These are phyloP conservation scores for Leccinum longicurvipes DNA, from an alignment of 768 basidiomycete species.

Conservation along the genomic window DNA sequence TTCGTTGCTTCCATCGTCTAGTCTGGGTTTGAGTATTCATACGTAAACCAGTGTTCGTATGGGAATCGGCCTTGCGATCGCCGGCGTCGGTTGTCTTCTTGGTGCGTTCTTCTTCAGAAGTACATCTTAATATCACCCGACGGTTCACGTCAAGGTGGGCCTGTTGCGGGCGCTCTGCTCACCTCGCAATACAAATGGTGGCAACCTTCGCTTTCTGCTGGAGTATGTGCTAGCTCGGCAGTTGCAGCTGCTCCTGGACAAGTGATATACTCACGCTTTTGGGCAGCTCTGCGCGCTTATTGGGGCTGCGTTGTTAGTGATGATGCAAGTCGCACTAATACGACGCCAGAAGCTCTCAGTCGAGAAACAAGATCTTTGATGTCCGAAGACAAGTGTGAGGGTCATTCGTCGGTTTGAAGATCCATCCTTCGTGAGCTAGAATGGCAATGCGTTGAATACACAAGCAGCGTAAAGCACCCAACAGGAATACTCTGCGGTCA, in stretches of 20 bases:
- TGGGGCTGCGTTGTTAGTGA: conserved; percentile 27
- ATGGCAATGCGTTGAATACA: no score
- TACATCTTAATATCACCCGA: neutral
- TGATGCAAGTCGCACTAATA: conserved; percentile 8
- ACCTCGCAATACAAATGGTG: conserved; percentile 53
- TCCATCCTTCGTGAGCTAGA: no score
- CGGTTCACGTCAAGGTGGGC: conserved; percentile 40
- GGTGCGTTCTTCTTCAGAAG: conserved; percentile 11
- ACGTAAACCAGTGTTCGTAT: neutral
- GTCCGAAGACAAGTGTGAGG: neutral
- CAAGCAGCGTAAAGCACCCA: no score
- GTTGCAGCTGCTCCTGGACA: conserved; percentile 28
- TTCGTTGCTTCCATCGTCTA: conserved; percentile 8
- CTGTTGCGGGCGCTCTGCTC: conserved; percentile 55
- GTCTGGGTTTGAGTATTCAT: neutral
- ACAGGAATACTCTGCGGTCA: no score
- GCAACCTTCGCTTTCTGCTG: conserved; percentile 50
- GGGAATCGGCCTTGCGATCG: neutral
- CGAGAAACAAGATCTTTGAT: neutral
- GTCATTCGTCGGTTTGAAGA: neutral
- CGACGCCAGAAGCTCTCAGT: neutral
- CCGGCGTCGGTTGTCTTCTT: conserved; percentile 19
- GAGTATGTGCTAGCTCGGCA: conserved; percentile 35
- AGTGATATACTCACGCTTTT: neutral
- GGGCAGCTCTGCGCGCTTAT: conserved; percentile 5